Base-by-base conservation (phyloP, 2,329 filamentous ascomycete genomes). In the Fusarium globosum region DNA sequence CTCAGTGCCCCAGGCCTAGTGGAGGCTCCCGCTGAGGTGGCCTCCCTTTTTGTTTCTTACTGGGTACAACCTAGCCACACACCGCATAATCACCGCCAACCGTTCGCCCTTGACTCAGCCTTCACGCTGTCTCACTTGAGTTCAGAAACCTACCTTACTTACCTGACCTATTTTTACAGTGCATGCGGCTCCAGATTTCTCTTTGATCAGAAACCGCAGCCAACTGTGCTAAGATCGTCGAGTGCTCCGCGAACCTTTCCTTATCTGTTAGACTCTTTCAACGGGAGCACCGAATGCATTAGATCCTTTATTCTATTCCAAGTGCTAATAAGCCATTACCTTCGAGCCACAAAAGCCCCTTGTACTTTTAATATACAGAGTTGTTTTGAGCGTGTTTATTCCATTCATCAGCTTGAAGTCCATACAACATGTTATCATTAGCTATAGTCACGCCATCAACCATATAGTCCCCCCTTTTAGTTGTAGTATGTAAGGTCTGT, bases 101-200 rank as follows among this genome's bases (percentile, higher is more conserved):
- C 45, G 18, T 55, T 59, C 42, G 49, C 53, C 61, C 70, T 71
- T 71, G 71, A 74, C 71, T 74, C 71, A 69, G 68, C 38, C 48
- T 62, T 45, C 55, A 46, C 58, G 55, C 65, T 65, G 68, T 61
- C 49, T 63, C 53, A 53, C 65, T 65, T 52, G 36, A 43, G 45
- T 38, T 41, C 38, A 61, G 28, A 38, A 45, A 23, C 26, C 15
- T 43, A 18, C 30, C 30, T 30, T 30, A 33, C 33, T 14, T 33
- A 33, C n/a, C 41, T 43, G 41, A 15, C 20, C 26, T 42, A 35
- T 43, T 16, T n/a, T 60, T 39, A 64, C 57, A 57, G 65, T 45
- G 57, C 65, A 53, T 41, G 30, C 28, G 57, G 65, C 59, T 52
- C 51, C 59, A 52, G 65, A 53, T 35, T 53, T 65, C 21, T 45